Evolutionary conservation across 805 yeast species (phyloP).

Genomic region (Lipomyces kockii): DNA sequence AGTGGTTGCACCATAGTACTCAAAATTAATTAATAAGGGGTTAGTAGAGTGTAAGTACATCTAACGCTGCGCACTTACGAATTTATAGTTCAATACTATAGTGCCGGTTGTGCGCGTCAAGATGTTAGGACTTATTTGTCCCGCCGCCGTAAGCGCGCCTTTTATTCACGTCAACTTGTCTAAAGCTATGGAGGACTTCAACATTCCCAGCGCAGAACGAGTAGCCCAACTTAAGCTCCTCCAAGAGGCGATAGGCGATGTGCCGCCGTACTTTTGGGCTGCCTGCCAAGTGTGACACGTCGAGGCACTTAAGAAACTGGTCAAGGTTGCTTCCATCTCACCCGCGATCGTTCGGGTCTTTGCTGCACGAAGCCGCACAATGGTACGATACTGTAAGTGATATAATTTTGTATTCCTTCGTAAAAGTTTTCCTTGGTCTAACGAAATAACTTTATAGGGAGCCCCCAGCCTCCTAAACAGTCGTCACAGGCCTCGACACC

Average conservation of each 20-base stretch:
- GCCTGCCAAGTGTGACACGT: neutral
- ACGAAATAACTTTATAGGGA: neutral
- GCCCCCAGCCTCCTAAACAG: neutral
- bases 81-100: no score
- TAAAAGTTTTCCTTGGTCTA: neutral
- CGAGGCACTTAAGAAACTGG: neutral
- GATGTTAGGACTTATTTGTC: no score
- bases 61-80: no score
- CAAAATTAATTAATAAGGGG: no score
- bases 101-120: no score
- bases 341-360: neutral
- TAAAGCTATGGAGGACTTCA: neutral
- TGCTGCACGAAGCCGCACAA: neutral
- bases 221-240: neutral
- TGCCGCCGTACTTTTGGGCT: neutral
- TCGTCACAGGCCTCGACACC: neutral
- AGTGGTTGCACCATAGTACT: no score
- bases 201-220: neutral
- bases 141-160: no score
- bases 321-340: neutral
- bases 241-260: constrained; percentile 1
- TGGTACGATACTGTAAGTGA: constrained; percentile 1
- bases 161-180: no score
- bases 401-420: neutral
- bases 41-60: no score